Evolutionary conservation across 306 rosid species (phyloP).

Genomic region (Malus fusca): DNA sequence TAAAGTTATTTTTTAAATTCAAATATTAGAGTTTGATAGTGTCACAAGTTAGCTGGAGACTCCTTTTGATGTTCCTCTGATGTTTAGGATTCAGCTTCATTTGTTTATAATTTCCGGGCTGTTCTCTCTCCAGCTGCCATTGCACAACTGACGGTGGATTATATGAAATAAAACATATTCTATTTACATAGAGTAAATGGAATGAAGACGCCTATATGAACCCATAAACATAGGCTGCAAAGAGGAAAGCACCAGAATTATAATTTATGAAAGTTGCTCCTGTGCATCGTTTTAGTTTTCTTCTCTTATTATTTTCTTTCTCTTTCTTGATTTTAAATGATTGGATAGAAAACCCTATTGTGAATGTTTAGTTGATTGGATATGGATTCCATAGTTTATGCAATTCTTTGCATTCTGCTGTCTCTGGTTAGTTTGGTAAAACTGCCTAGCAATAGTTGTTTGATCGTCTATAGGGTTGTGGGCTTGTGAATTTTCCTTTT

Average conservation of each 20-base stretch:
- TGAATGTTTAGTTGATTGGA: neutral
- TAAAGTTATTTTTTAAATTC: neutral
- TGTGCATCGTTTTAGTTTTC: neutral
- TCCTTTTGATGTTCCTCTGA: neutral
- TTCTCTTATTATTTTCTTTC: neutral
- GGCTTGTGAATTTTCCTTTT: neutral
- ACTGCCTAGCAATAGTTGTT: too few species aligned
- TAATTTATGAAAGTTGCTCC: neutral
- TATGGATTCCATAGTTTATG: neutral
- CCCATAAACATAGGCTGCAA: neutral
- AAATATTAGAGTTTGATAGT: neutral
- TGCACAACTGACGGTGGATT: neutral
- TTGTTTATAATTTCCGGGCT: neutral
- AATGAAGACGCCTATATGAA: neutral
- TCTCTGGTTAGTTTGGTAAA: neutral
- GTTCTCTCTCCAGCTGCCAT: neutral
- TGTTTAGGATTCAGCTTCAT: neutral
- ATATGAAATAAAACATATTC: neutral
- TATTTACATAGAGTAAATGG: neutral
- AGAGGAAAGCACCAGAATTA: neutral
- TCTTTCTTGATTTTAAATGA: neutral
- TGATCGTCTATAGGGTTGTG: neutral
- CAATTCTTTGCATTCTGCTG: neutral
- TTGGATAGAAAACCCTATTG: neutral
- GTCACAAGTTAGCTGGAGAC: neutral